A percentile compares a stretch with the other conserved stretches of the same genome.
These are phyloP conservation scores for Trichoderma asperellum DNA, from an alignment of 2,329 filamentous ascomycete species.

Conservation along the genomic window DNA sequence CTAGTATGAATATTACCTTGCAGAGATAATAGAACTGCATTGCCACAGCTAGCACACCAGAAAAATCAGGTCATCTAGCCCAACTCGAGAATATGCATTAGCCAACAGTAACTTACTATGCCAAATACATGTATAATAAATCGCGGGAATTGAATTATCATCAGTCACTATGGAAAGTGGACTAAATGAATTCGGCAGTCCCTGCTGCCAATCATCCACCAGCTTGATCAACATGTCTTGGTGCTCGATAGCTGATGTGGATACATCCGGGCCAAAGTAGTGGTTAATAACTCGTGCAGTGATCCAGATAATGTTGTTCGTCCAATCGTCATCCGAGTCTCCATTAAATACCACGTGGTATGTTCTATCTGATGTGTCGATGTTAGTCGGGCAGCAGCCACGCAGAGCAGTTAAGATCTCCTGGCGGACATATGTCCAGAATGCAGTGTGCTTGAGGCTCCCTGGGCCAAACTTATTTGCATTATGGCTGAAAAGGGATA, in stretches of 20 bases:
- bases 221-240: neutral
- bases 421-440: constrained; percentile 27
- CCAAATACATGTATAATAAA: constrained; percentile 23
- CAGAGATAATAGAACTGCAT: constrained; percentile 28
- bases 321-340: constrained; percentile 24
- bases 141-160: constrained; percentile 15
- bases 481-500: constrained; percentile 21
- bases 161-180: constrained; percentile 17
- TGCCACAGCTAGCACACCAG: neutral
- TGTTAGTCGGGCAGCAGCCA: constrained; percentile 20
- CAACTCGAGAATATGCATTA: neutral
- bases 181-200: constrained; percentile 11
- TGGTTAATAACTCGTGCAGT: constrained; percentile 23
- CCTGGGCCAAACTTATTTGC: constrained; percentile 15
- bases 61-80: neutral
- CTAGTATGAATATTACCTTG: constrained; percentile 13
- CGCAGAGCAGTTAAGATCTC: constrained; percentile 24
- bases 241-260: neutral
- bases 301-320: constrained; percentile 25
- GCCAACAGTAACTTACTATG: neutral
- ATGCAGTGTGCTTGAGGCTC: constrained; percentile 22
- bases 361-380: constrained; percentile 17
- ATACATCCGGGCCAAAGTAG: constrained; percentile 1
- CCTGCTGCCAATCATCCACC: constrained; percentile 17
- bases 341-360: constrained; percentile 19